These are phyloP conservation scores for Blastosporella zonata DNA, from an alignment of 1,284 basidiomycete genomes.

Conservation along the genomic window DNA sequence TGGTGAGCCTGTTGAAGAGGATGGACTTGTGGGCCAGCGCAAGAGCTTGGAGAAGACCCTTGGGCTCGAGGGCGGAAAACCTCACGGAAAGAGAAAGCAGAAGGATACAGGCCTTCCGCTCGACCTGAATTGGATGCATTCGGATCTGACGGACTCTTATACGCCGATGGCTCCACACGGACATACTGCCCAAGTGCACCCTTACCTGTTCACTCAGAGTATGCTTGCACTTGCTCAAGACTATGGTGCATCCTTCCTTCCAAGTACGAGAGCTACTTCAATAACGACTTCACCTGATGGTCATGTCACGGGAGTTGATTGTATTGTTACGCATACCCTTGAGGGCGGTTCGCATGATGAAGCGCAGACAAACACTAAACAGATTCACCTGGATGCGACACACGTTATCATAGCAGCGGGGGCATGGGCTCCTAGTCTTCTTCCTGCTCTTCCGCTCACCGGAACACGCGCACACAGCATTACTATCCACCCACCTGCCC, in stretches of 20 bases:
- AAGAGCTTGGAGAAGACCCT: conserved; percentile 56
- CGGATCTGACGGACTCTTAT: conserved; percentile 57
- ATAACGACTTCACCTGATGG: conserved; percentile 36
- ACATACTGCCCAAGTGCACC: conserved; percentile 79
- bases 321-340: conserved; percentile 32
- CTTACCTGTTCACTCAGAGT: conserved; percentile 74
- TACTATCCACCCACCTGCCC: conserved; percentile 47
- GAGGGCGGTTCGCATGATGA: neutral
- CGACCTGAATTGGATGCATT: conserved; percentile 63
- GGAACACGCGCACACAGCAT: conserved; percentile 69
- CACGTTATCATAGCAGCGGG: conserved; percentile 79
- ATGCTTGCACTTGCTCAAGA: conserved; percentile 68
- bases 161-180: conserved; percentile 56
- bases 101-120: conserved; percentile 47
- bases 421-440: conserved; percentile 76
- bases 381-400: conserved; percentile 46
- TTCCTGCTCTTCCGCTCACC: conserved; percentile 51
- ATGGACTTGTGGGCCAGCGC: conserved; percentile 26
- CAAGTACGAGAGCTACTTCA: conserved; percentile 38
- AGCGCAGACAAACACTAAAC: conserved; percentile 12
- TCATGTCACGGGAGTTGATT: conserved; percentile 53
- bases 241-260: conserved; percentile 42
- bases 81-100: conserved; percentile 21
- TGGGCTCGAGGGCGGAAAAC: conserved; percentile 38
- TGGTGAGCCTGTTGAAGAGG: conserved; percentile 26